Evolutionary conservation across 108 stramenopile genomes (phyloP).

Genomic region (Fistulifera pelliculosa): DNA sequence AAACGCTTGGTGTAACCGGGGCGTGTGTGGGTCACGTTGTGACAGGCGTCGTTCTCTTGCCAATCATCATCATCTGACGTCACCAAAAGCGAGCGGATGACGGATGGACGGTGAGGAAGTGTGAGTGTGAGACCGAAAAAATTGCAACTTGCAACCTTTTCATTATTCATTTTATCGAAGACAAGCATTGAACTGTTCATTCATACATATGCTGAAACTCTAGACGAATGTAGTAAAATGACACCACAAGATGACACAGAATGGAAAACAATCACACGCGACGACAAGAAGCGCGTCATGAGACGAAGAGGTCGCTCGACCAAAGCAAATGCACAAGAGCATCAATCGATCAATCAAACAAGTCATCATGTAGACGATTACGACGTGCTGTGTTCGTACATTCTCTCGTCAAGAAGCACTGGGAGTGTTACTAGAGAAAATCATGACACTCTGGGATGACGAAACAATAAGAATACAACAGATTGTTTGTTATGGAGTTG

Average conservation of each 20-base stretch:
- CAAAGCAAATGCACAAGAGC: background rate
- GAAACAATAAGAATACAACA: background rate
- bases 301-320: background rate
- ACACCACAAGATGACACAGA: conserved; percentile 2
- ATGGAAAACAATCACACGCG: conserved; percentile 17
- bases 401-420: conserved; percentile 2
- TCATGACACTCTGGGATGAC: background rate
- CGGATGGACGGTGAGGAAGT: no score
- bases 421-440: background rate
- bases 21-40: no score
- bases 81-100: no score
- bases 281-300: conserved; percentile 16
- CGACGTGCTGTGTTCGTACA: conserved; percentile 1
- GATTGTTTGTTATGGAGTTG: conserved; percentile 45
- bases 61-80: no score
- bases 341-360: conserved; percentile 2
- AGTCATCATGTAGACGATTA: background rate
- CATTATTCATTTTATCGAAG: no score
- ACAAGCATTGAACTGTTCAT: no score
- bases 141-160: no score
- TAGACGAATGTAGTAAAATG: no score
- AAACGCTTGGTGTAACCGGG: no score
- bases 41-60: no score
- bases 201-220: no score
- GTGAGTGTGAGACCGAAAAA: no score